phyloP scores from a whole-genome alignment of 179 eudicot genomes.

The Camellia oleifera region DNA sequence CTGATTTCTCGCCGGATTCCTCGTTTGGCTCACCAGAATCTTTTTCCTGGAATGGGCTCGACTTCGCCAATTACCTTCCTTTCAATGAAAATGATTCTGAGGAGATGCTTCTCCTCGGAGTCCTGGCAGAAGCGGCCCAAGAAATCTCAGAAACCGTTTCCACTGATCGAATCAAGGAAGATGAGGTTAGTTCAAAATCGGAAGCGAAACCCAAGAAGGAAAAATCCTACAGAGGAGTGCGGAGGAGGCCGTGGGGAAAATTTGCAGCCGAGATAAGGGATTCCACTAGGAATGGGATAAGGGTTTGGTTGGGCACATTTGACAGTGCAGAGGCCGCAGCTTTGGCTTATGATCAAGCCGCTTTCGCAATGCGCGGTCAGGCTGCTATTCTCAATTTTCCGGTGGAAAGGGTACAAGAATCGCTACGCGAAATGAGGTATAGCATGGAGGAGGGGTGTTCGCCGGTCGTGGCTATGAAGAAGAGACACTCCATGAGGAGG shows the following conservation, averaged over 20 bases:
- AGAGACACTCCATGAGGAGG: conserved; percentile 52
- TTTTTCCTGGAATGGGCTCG: background rate
- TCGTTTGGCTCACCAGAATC: conserved; percentile 26
- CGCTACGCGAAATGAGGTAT: conserved; percentile 48
- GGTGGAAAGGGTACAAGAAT: conserved; percentile 48
- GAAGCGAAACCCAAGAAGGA: conserved; percentile 10
- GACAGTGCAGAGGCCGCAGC: conserved; percentile 76
- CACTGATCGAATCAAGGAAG: conserved; percentile 9
- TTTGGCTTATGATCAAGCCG: conserved; percentile 72
- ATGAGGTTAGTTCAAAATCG: conserved; percentile 21
- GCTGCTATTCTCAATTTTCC: conserved; percentile 59
- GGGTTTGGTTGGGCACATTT: conserved; percentile 79
- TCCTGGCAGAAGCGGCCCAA: conserved; percentile 23
- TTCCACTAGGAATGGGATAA: conserved; percentile 61
- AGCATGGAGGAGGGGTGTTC: conserved; percentile 34
- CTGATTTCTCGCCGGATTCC: conserved; percentile 23
- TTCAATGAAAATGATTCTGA: conserved; percentile 43
- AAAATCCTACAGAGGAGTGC: conserved; percentile 46
- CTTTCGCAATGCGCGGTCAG: conserved; percentile 56
- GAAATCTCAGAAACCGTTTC: conserved; percentile 6
- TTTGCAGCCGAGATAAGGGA: conserved; percentile 67
- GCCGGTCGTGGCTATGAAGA: conserved; percentile 65
- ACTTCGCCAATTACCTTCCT: conserved; percentile 26
- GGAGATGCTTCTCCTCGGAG: conserved; percentile 43
- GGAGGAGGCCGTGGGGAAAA: conserved; percentile 66